Evolutionary conservation across 75 land plant species (phyloP), one percentile per base, ranked within the genome.

Genomic region (Cryptomeria japonica): DNA sequence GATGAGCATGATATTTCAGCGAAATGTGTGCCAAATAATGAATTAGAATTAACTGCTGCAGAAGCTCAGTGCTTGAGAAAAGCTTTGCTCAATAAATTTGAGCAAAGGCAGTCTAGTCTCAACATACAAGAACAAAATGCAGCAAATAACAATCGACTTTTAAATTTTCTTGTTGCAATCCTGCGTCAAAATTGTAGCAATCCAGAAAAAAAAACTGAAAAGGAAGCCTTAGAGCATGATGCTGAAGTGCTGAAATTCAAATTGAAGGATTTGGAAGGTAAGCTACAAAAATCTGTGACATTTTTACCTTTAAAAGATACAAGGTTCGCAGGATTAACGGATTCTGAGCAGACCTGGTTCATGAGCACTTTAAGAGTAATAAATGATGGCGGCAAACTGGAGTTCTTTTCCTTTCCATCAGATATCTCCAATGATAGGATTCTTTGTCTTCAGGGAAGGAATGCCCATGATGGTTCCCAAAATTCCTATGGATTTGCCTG

Each of bases 401-500:
- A 90, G 77, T 41, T 47, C 37, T 90, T 92, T 47, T 70, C 89
- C 70, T 92, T 94, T 88, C 97, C 99, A 0, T 90, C 93, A 14
- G 84, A 78, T 46, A 87, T 90, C 3, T 90, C 93, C 6, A 36
- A 90, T 1, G 91, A 91, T 25, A 86, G 96, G 44, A 77, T 98
- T 7, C 90, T 98, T 5, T 98, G 99, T 89, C 61, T 98, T 34
- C 88, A 85, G 22, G 99, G 97, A 3, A 86, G 86, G 36, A 90
- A 93, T 89, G 86, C 77, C 12, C 53, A 61, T 28, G 94, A 98
- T 86, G 98, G 98, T 7, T 42, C 93, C 5, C 86, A 75, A 85
- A 98, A 98, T 85, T 89, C 85, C 51, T 98, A 96, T 68, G 99
- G 94, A 2, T 88, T 98, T 9, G 95, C 95, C 10, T 90, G 91